Conservation (phyloP, 2,329 filamentous ascomycete species). For the Colletotrichum lini region DNA sequence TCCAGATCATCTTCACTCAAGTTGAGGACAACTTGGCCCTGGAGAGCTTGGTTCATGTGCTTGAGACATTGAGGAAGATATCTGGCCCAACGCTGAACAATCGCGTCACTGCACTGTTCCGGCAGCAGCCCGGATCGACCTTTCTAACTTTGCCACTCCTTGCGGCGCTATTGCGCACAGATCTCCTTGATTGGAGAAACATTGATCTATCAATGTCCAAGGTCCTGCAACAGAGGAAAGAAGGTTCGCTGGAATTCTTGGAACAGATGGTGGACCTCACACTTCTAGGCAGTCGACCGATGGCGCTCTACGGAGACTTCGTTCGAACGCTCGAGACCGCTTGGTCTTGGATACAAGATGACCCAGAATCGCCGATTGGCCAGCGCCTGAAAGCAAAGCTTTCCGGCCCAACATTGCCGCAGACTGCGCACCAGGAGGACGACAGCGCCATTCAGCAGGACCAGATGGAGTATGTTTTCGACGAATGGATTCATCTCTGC, state of each 20-base stretch:
- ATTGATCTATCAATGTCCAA: conserved; percentile 82
- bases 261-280: conserved; percentile 84
- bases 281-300: conserved; percentile 82
- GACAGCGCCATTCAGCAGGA: conserved; percentile 69
- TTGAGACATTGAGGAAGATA: conserved; percentile 74
- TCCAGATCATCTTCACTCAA: conserved; percentile 68
- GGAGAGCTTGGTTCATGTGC: conserved; percentile 74
- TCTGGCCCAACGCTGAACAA: conserved; percentile 67
- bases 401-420: conserved; percentile 66
- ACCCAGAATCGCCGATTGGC: conserved; percentile 74
- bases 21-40: conserved; percentile 70
- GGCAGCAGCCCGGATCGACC: conserved; percentile 67
- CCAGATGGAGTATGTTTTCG: conserved; percentile 94
- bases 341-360: conserved; percentile 84
- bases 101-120: conserved; percentile 69
- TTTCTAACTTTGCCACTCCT: conserved; percentile 72
- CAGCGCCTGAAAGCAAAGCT: conserved; percentile 80
- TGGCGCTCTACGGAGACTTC: conserved; percentile 88
- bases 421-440: conserved; percentile 45
- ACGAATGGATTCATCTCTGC: conserved; percentile 91
- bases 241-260: conserved; percentile 83
- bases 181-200: conserved; percentile 73
- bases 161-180: conserved; percentile 70
- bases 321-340: conserved; percentile 85
- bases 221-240: conserved; percentile 79